Conservation (phyloP, 1,284 basidiomycete genomes). For the Megacollybia platyphylla region DNA sequence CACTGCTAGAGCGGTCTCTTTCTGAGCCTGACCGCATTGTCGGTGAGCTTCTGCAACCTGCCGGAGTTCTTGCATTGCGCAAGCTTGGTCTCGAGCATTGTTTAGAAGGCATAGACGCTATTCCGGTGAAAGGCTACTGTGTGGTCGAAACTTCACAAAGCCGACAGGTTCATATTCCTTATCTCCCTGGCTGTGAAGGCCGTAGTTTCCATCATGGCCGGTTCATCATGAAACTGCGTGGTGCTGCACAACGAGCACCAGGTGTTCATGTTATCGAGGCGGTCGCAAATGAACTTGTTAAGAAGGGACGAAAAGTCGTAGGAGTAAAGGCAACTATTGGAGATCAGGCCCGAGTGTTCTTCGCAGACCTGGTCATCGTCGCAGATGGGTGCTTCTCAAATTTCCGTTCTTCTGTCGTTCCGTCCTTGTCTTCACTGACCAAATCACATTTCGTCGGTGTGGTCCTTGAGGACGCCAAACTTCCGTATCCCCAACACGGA, state of each 20-base stretch:
- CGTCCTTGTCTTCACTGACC: conserved; percentile 33
- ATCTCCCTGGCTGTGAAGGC: conserved; percentile 64
- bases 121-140: conserved; percentile 81
- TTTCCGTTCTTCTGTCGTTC: conserved; percentile 41
- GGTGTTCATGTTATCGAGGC: conserved; percentile 74
- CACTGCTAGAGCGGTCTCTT: conserved; percentile 80
- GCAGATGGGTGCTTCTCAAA: conserved; percentile 96
- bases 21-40: conserved; percentile 94
- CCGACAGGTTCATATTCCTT: conserved; percentile 75
- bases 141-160: conserved; percentile 50
- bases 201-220: conserved; percentile 92
- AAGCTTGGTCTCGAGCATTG: conserved; percentile 67
- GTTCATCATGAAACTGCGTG: conserved; percentile 75
- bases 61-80: conserved; percentile 71
- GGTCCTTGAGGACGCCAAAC: conserved; percentile 59
- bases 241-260: conserved; percentile 44
- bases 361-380: conserved; percentile 55
- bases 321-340: conserved; percentile 34
- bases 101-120: conserved; percentile 81
- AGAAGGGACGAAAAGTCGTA: conserved; percentile 37
- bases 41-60: conserved; percentile 93
- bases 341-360: conserved; percentile 26
- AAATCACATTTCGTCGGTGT: conserved; percentile 77
- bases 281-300: conserved; percentile 66
- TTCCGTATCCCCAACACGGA: conserved; percentile 80